Conservation (phyloP, 2,329 filamentous ascomycete genomes). For the Thielaviopsis musarum region DNA sequence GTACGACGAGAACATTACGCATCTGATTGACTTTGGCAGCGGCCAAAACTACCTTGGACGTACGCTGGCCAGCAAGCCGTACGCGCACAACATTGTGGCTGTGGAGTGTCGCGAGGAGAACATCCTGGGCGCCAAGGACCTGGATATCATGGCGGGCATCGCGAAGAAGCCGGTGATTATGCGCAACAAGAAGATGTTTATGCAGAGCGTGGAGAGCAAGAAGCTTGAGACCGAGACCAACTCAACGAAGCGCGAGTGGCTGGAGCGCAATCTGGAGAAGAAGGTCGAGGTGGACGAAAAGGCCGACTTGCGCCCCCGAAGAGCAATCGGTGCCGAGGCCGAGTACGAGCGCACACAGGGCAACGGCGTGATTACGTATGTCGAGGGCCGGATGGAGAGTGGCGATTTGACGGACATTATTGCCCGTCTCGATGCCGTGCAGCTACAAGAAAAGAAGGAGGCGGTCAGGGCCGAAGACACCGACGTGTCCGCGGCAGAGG, state of each 20-base stretch:
- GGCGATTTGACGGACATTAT: slow-evolving; percentile 55
- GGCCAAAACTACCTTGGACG: slow-evolving; percentile 93
- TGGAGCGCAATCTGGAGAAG: slow-evolving; percentile 11
- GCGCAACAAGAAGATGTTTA: slow-evolving; percentile 70
- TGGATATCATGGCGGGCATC: slow-evolving; percentile 69
- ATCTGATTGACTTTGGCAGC: slow-evolving; percentile 90
- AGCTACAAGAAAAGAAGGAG: slow-evolving; percentile 9
- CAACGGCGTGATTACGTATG: slow-evolving; percentile 58
- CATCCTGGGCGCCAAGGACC: slow-evolving; percentile 65
- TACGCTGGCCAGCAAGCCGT: slow-evolving; percentile 68
- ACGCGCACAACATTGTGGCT: slow-evolving; percentile 73
- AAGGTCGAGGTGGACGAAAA: slow-evolving; percentile 17
- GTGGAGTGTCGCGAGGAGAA: slow-evolving; percentile 80
- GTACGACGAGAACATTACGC: slow-evolving; percentile 48
- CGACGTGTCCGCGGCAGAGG: slow-evolving; percentile 9
- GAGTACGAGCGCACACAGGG: slow-evolving; percentile 41
- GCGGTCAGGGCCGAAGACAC: slow-evolving; percentile 15
- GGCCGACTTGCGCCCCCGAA: slow-evolving; percentile 29
- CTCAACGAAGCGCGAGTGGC: slow-evolving; percentile 18
- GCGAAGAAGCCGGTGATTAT: slow-evolving; percentile 55
- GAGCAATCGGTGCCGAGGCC: slow-evolving; percentile 26
- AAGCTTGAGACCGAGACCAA: slow-evolving; percentile 29
- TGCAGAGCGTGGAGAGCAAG: slow-evolving; percentile 32
- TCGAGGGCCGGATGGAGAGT: slow-evolving; percentile 56
- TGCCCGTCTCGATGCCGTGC: slow-evolving; percentile 32